A percentile compares a stretch with the other conserved stretches of the same genome.
phyloP scores from a whole-genome alignment of 2,329 filamentous ascomycete species.

The Sporothrix curviconia region DNA sequence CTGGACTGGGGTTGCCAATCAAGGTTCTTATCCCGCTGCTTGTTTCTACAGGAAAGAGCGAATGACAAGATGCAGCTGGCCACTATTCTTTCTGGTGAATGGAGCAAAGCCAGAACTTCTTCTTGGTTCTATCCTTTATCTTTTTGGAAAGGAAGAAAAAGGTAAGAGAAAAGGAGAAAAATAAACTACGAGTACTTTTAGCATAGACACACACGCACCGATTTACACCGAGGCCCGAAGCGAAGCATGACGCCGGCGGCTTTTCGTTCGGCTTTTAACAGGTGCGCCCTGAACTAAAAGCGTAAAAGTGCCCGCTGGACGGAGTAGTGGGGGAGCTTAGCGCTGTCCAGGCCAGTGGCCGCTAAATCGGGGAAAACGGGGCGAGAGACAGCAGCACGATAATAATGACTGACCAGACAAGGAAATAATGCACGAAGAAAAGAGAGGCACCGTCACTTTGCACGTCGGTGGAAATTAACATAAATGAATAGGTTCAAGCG shows the following conservation, averaged over 20 bases:
- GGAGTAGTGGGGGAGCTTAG: not conserved
- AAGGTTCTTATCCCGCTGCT: no score
- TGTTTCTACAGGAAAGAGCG: no score
- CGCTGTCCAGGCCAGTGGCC: not conserved
- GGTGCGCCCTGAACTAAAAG: not conserved
- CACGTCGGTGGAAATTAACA: not conserved
- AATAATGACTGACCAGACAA: not conserved
- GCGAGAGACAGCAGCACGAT: not conserved
- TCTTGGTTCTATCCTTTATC: no score
- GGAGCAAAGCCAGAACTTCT: no score
- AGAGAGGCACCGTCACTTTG: not conserved
- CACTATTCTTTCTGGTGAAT: conserved; percentile 1
- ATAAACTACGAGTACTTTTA: no score
- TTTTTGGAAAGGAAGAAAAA: no score
- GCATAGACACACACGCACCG: not conserved
- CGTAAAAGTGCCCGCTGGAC: not conserved
- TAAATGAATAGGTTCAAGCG: conserved; percentile 46
- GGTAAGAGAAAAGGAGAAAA: no score
- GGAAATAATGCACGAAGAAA: not conserved
- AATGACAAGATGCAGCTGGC: not conserved
- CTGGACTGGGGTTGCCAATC: not conserved
- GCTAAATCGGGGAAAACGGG: not conserved
- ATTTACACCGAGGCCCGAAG: conserved; percentile 11
- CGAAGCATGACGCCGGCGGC: not conserved
- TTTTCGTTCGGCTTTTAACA: not conserved